These are phyloP conservation scores for Bretschneidera sinensis DNA, from an alignment of 345 rosid species.

Conservation along the genomic window DNA sequence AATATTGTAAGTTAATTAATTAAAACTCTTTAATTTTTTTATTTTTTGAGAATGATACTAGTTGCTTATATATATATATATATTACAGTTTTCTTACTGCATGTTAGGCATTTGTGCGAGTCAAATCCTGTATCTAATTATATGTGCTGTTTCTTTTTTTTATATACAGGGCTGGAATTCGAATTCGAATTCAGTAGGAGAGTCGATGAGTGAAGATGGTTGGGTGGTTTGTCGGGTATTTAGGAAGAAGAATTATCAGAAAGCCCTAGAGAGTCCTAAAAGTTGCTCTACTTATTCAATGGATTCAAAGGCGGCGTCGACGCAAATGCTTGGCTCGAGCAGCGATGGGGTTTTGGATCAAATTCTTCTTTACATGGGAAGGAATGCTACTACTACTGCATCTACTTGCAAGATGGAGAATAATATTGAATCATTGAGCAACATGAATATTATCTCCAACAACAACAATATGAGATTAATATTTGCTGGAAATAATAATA, in stretches of 20 bases:
- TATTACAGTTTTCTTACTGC: too few relatives aligned
- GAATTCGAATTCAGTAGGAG: slow-evolving; percentile 42
- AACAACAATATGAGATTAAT: slow-evolving; percentile 5
- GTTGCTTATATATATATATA: background rate
- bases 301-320: too few relatives aligned
- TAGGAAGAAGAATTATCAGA: slow-evolving; percentile 86
- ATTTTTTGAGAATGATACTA: background rate
- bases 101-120: too few relatives aligned
- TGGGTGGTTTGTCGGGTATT: slow-evolving; percentile 98
- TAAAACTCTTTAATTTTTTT: background rate
- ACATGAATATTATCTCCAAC: slow-evolving; percentile 12
- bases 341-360: slow-evolving; percentile 40
- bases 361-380: slow-evolving; percentile 47
- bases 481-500: slow-evolving; percentile 2
- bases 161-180: slow-evolving; percentile 28
- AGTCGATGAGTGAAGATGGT: slow-evolving; percentile 67
- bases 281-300: slow-evolving; percentile 37
- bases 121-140: too few relatives aligned
- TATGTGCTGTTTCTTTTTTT: background rate
- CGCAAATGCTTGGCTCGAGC: slow-evolving; percentile 1
- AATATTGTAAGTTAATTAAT: slow-evolving; percentile 38
- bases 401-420: slow-evolving; percentile 36
- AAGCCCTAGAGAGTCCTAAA: slow-evolving; percentile 72
- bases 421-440: slow-evolving; percentile 12
- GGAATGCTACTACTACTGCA: background rate